Evolutionary conservation across 441 rosid genomes (phyloP).

Genomic region (Jatropha podagrica): DNA sequence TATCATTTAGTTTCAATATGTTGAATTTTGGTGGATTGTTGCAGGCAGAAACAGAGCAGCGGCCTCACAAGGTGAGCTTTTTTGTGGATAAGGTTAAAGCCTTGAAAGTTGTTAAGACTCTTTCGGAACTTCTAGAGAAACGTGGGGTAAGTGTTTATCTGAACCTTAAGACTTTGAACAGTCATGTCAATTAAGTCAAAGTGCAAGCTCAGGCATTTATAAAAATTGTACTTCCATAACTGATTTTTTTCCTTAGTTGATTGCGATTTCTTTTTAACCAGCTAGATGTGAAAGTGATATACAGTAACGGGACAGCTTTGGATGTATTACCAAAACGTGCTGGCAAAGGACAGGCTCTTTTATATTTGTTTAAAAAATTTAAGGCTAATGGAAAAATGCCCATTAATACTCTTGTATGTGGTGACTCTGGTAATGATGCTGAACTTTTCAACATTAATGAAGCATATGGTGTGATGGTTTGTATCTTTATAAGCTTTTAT

Average conservation of each 20-base stretch:
- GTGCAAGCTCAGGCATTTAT: neutral
- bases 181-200: neutral
- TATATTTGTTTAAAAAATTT: slow-evolving; percentile 73
- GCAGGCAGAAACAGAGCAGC: slow-evolving; percentile 81
- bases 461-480: slow-evolving; percentile 89
- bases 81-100: slow-evolving; percentile 74
- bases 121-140: slow-evolving; percentile 51
- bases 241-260: neutral
- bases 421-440: slow-evolving; percentile 98
- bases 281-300: slow-evolving; percentile 87
- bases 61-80: slow-evolving; percentile 88
- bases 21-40: slow-evolving; percentile 17
- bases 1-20: neutral
- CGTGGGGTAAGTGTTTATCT: slow-evolving; percentile 52
- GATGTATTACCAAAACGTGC: slow-evolving; percentile 91
- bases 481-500: slow-evolving; percentile 32
- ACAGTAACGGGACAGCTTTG: slow-evolving; percentile 84
- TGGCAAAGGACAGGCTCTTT: slow-evolving; percentile 95
- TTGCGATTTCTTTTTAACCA: slow-evolving; percentile 32
- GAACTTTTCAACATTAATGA: slow-evolving; percentile 82
- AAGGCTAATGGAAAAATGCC: slow-evolving; percentile 62
- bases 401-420: slow-evolving; percentile 80
- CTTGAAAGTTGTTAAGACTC: slow-evolving; percentile 48
- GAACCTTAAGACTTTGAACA: neutral
- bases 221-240: neutral